Conservation (phyloP, 176 grass and related monocot genomes). For the Poa annua region DNA sequence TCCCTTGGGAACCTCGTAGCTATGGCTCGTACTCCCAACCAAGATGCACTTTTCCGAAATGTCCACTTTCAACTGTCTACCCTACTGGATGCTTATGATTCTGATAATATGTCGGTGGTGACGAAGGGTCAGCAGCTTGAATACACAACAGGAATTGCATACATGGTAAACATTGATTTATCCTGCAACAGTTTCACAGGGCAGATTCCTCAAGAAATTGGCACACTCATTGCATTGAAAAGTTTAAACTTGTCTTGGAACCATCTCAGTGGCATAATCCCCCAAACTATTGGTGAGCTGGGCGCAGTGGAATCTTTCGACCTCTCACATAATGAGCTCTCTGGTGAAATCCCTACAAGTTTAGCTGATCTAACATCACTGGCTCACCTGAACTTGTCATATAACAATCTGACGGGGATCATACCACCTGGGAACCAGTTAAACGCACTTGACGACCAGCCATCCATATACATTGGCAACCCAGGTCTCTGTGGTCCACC, state of each 20-base stretch:
- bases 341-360: slow-evolving; percentile 20
- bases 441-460: neutral
- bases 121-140: neutral
- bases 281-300: slow-evolving; percentile 31
- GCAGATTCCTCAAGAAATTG: slow-evolving; percentile 26
- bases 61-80: neutral
- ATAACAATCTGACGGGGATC: neutral
- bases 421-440: slow-evolving; percentile 10
- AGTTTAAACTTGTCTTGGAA: slow-evolving; percentile 45
- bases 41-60: slow-evolving; percentile 8
- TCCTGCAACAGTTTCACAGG: slow-evolving; percentile 32
- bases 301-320: neutral
- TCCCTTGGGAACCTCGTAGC: slow-evolving; percentile 7
- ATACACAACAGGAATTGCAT: neutral
- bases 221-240: slow-evolving; percentile 7
- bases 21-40: slow-evolving; percentile 5
- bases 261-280: slow-evolving; percentile 45
- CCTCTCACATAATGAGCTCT: slow-evolving; percentile 19
- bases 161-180: slow-evolving; percentile 45
- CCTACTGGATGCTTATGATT: neutral
- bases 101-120: neutral
- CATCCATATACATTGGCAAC: slow-evolving; percentile 35
- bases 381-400: neutral
- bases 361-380: neutral
- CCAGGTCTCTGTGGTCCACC: slow-evolving; percentile 37